Conservation (phyloP, 176 grass and related monocot species). For the Zea luxurians region DNA sequence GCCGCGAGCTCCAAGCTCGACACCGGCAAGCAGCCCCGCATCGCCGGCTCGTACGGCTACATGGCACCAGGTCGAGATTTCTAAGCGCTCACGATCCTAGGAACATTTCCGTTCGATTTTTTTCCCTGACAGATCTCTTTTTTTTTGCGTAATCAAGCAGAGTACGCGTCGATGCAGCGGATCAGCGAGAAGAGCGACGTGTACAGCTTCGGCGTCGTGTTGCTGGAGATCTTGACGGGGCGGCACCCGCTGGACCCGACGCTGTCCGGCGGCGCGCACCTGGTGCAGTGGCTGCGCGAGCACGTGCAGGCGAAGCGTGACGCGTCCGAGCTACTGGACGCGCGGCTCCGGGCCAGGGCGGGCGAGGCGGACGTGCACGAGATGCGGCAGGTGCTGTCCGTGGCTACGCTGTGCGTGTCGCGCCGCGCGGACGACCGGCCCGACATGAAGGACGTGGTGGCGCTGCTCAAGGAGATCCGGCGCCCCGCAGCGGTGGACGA, state of each 20-base stretch:
- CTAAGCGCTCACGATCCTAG: not conserved
- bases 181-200: slow-evolving; percentile 91
- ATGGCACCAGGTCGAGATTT: slow-evolving; percentile 73
- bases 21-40: slow-evolving; percentile 42
- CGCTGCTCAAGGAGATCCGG: slow-evolving; percentile 76
- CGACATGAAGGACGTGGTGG: slow-evolving; percentile 77
- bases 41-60: slow-evolving; percentile 94
- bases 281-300: slow-evolving; percentile 85
- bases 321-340: slow-evolving; percentile 60
- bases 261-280: slow-evolving; percentile 66
- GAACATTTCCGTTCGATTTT: not conserved
- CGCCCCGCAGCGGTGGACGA: slow-evolving; percentile 45
- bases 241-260: slow-evolving; percentile 80
- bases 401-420: slow-evolving; percentile 64
- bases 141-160: slow-evolving; percentile 21
- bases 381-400: slow-evolving; percentile 76
- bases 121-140: not conserved
- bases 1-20: slow-evolving; percentile 41
- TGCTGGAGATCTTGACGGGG: slow-evolving; percentile 83
- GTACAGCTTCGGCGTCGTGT: slow-evolving; percentile 89
- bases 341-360: slow-evolving; percentile 47
- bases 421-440: slow-evolving; percentile 69
- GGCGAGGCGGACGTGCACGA: slow-evolving; percentile 61
- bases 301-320: slow-evolving; percentile 61
- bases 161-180: slow-evolving; percentile 85